These are phyloP conservation scores for Vicia sativa DNA, from an alignment of 306 rosid genomes.

Conservation along the genomic window DNA sequence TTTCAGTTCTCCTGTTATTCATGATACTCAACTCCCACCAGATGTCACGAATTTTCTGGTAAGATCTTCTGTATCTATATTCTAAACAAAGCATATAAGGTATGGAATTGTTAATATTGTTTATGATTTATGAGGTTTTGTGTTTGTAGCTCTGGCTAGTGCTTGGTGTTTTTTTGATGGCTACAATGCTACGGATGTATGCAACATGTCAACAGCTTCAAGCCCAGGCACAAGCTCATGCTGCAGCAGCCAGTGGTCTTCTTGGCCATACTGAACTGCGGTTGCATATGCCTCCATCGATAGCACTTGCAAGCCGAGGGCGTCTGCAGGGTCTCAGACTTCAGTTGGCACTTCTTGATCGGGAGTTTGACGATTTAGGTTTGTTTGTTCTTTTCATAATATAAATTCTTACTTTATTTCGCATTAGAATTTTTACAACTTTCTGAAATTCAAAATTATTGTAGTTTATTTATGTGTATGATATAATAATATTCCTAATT, in stretches of 20 bases:
- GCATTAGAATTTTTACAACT: not conserved
- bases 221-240: conserved; percentile 96
- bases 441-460: not conserved
- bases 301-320: conserved; percentile 84
- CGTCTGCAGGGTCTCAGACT: conserved; percentile 95
- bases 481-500: conserved; percentile 14
- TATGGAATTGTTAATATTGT: conserved; percentile 22
- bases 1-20: conserved; percentile 82
- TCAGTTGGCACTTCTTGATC: conserved; percentile 97
- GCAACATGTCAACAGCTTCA: conserved; percentile 99
- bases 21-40: conserved; percentile 48
- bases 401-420: conserved; percentile 6
- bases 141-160: conserved; percentile 84
- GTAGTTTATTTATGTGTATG: conserved; percentile 16
- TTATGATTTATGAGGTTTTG: conserved; percentile 4
- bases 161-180: conserved; percentile 96
- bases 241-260: conserved; percentile 83
- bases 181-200: conserved; percentile 93
- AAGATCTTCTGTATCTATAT: conserved; percentile 33
- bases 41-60: conserved; percentile 95
- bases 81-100: conserved; percentile 9
- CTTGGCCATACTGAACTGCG: conserved; percentile 88
- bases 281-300: conserved; percentile 89
- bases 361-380: conserved; percentile 97
- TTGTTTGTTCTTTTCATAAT: conserved; percentile 28